phyloP scores from a whole-genome alignment of 2,329 filamentous ascomycete species.

The Xylaria sp. region DNA sequence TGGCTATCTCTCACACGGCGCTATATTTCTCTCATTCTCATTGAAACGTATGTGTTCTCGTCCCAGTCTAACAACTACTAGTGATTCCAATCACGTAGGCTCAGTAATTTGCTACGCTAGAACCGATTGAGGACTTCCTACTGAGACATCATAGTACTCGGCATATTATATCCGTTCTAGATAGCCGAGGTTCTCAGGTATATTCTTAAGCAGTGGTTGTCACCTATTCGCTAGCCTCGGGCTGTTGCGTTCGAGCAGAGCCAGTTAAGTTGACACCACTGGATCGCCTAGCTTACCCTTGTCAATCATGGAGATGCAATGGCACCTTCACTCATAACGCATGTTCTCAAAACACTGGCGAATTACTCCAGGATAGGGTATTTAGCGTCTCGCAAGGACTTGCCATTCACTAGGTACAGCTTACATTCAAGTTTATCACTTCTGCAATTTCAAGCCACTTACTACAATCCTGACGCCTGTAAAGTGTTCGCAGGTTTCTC shows the following conservation, averaged over 20 bases:
- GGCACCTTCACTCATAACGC: slow-evolving; percentile 17
- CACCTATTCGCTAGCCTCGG: slow-evolving; percentile 12
- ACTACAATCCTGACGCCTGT: slow-evolving; percentile 2
- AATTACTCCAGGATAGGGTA: not conserved
- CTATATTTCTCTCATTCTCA: not conserved
- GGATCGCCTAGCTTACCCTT: slow-evolving; percentile 19
- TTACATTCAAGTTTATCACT: slow-evolving; percentile 14
- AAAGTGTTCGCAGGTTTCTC: slow-evolving; percentile 10
- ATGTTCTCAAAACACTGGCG: not conserved
- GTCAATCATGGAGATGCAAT: slow-evolving; percentile 25
- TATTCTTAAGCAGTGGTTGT: slow-evolving; percentile 6
- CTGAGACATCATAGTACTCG: slow-evolving; percentile 23
- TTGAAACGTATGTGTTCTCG: not conserved
- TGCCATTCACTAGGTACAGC: slow-evolving; percentile 11
- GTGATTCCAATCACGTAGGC: slow-evolving; percentile 9
- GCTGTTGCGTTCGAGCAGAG: slow-evolving; percentile 10
- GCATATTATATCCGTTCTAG: slow-evolving; percentile 29
- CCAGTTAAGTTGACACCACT: slow-evolving; percentile 30
- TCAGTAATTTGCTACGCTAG: slow-evolving; percentile 11
- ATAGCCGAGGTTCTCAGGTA: slow-evolving; percentile 27
- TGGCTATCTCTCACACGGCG: not conserved
- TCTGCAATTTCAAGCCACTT: slow-evolving; percentile 25
- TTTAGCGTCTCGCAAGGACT: slow-evolving; percentile 32
- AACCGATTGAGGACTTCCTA: not conserved
- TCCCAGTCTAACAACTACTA: not conserved